Percentiles rank a stretch among this genome's conserved stretches.
Conservation (phyloP, 768 basidiomycete species). For the Tulasnella sp. region DNA sequence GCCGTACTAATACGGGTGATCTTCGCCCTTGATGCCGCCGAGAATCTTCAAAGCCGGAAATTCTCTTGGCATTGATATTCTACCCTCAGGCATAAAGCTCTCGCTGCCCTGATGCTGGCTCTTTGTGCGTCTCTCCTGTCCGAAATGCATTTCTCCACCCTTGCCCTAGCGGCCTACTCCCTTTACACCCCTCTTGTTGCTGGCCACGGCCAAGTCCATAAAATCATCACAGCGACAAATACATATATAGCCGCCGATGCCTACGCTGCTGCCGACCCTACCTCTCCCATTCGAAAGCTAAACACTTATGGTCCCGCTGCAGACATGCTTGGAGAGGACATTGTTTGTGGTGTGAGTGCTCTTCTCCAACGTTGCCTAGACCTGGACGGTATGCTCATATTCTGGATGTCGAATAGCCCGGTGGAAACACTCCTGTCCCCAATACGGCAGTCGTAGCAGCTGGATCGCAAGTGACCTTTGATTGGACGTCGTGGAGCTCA, state of each 20-base stretch:
- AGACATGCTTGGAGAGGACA: constrained; percentile 8
- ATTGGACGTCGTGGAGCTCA: constrained; percentile 16
- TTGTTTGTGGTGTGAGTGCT: constrained; percentile 14
- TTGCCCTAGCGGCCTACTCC: too few species aligned
- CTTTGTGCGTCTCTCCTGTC: too few species aligned
- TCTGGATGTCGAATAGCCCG: not conserved
- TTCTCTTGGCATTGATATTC: too few species aligned
- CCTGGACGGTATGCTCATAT: not conserved
- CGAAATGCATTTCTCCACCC: too few species aligned
- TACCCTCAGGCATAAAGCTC: too few species aligned
- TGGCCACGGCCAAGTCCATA: constrained; percentile 16
- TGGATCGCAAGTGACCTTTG: constrained; percentile 16
- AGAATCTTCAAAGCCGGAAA: too few species aligned
- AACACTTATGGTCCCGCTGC: constrained; percentile 13
- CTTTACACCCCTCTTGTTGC: too few species aligned
- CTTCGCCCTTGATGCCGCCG: too few species aligned
- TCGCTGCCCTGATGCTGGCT: too few species aligned
- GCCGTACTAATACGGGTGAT: too few species aligned
- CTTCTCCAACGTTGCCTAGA: not conserved
- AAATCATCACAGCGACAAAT: constrained; percentile 12
- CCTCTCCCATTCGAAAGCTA: constrained; percentile 16
- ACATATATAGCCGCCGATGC: constrained; percentile 16
- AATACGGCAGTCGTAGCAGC: constrained; percentile 12
- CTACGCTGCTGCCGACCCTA: constrained; percentile 13
- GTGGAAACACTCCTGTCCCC: constrained; percentile 13